phyloP scores from a whole-genome alignment of 1,139 yeast species.

The Waltiozyma sp. region DNA sequence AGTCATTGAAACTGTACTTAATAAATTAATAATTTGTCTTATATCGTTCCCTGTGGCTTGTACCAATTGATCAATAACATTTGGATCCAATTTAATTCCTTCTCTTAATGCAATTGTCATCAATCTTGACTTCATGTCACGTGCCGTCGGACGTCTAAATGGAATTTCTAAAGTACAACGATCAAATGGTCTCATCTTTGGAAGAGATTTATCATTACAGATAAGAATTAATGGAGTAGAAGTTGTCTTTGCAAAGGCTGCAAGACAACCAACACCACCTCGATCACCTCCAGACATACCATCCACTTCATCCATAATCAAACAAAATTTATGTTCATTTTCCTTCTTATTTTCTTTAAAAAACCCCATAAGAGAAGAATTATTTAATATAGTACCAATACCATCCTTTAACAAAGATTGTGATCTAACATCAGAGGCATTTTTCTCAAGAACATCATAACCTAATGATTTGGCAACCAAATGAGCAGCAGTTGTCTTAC shows the following conservation, averaged over 20 bases:
- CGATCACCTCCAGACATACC: constrained; percentile 99
- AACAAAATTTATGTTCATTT: constrained; percentile 48
- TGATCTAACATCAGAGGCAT: constrained; percentile 85
- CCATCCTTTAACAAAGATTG: constrained; percentile 60
- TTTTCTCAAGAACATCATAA: constrained; percentile 62
- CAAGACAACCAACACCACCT: constrained; percentile 96
- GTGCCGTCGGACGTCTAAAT: constrained; percentile 82
- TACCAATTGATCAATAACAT: constrained; percentile 74
- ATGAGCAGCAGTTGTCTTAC: constrained; percentile 76
- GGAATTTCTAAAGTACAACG: constrained; percentile 71
- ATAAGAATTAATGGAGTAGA: constrained; percentile 84
- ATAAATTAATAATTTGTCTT: constrained; percentile 82
- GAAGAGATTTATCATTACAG: constrained; percentile 85
- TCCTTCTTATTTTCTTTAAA: constrained; percentile 31
- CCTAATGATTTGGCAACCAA: constrained; percentile 58
- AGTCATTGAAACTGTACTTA: constrained; percentile 74
- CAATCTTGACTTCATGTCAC: constrained; percentile 69
- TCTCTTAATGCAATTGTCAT: constrained; percentile 90
- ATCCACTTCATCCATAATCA: constrained; percentile 98
- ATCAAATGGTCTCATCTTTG: constrained; percentile 95
- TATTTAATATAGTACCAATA: constrained; percentile 62
- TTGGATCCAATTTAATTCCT: constrained; percentile 67
- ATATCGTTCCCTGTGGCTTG: constrained; percentile 84
- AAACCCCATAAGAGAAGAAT: constrained; percentile 76
- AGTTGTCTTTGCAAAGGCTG: constrained; percentile 76